Conservation (phyloP, 148 eudicot genomes). For the Dianthus caryophyllus region DNA sequence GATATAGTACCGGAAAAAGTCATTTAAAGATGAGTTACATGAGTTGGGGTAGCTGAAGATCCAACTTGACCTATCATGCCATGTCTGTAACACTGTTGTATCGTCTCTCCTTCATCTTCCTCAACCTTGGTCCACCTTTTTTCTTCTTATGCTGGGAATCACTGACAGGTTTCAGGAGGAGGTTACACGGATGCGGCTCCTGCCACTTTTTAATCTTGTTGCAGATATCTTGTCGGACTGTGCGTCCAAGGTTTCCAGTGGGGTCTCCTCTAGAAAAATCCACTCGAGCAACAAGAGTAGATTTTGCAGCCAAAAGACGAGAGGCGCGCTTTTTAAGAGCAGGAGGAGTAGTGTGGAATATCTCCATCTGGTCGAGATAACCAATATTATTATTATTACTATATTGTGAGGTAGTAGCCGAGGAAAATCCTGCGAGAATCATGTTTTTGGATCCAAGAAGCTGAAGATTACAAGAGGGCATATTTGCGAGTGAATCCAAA, state of each 20-base stretch:
- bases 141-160: conserved; percentile 93
- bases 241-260: conserved; percentile 71
- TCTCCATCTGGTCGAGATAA: conserved; percentile 79
- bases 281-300: conserved; percentile 89
- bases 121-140: conserved; percentile 90
- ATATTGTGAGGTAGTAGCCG: conserved; percentile 85
- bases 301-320: conserved; percentile 78
- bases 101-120: conserved; percentile 98
- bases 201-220: conserved; percentile 99
- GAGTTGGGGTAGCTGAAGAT: no score
- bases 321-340: conserved; percentile 80
- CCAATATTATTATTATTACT: no score
- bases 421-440: conserved; percentile 87
- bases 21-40: no score
- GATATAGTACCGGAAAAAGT: no score
- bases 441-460: conserved; percentile 87
- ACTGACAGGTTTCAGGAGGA: conserved; percentile 97
- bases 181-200: conserved; percentile 97
- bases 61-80: no score
- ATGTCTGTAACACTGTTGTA: conserved; percentile 90
- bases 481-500: conserved; percentile 69
- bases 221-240: conserved; percentile 63
- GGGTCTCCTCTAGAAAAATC: conserved; percentile 89
- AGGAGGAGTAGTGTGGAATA: conserved; percentile 87
- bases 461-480: conserved; percentile 98